Percentiles rank a stretch among this genome's conserved stretches.
These are phyloP conservation scores for Termitomyces sp. DNA, from an alignment of 768 basidiomycete species.

Conservation along the genomic window DNA sequence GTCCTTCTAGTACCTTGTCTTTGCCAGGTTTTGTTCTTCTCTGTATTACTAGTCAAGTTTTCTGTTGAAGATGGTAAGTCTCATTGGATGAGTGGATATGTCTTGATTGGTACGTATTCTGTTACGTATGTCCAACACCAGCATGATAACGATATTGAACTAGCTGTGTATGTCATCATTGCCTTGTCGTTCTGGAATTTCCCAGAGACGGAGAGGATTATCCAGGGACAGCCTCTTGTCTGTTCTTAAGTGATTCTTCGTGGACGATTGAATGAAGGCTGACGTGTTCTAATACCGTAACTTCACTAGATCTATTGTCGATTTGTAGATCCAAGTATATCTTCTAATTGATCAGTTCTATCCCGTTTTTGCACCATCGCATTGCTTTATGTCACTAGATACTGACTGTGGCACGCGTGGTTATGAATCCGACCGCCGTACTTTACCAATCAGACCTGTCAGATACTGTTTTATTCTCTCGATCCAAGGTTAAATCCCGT, in stretches of 20 bases:
- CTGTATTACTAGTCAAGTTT: conserved; percentile 40
- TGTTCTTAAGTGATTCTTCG: not conserved
- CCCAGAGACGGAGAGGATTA: conserved; percentile 29
- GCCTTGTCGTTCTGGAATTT: conserved; percentile 38
- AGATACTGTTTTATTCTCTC: too few relatives aligned
- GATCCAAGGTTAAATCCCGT: too few relatives aligned
- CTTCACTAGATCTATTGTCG: too few relatives aligned
- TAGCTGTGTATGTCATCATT: conserved; percentile 33
- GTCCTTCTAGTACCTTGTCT: not conserved
- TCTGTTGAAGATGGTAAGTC: conserved; percentile 45
- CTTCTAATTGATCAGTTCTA: too few relatives aligned
- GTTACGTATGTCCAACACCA: not conserved
- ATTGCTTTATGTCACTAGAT: too few relatives aligned
- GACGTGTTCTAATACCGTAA: too few relatives aligned
- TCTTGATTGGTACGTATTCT: conserved; percentile 29
- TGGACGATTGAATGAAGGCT: too few relatives aligned
- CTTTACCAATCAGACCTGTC: too few relatives aligned
- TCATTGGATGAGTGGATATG: conserved; percentile 44
- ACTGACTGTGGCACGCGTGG: too few relatives aligned
- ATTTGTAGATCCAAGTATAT: too few relatives aligned
- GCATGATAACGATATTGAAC: not conserved
- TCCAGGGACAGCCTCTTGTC: conserved; percentile 17
- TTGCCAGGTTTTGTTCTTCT: conserved; percentile 32
- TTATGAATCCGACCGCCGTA: too few relatives aligned
- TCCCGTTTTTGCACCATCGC: too few relatives aligned